Percentiles rank a stretch among this genome's conserved stretches.
Conservation (phyloP, 192 early-diverging fungal genomes). For the Backusella tuberculispora region DNA sequence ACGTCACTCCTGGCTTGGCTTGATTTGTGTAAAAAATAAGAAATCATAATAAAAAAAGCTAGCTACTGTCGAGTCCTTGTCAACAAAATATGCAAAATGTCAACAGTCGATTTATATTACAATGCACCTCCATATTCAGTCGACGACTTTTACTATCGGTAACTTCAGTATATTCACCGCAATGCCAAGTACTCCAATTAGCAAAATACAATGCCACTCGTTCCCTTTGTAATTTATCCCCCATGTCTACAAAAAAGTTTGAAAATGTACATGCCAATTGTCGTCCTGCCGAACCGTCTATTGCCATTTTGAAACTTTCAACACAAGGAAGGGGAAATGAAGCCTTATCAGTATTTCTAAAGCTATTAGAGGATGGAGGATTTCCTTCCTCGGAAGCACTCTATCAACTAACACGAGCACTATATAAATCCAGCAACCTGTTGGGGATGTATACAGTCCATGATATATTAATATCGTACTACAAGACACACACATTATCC, state of each 20-base stretch:
- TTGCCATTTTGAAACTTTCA: conserved; percentile 5
- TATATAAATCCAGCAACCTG: conserved; percentile 1
- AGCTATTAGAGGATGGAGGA: conserved; percentile 7
- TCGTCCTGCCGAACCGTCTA: conserved; percentile 15
- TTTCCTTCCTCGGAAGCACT: conserved; percentile 25
- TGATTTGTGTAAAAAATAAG: not conserved
- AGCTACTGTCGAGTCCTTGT: conserved; percentile 6
- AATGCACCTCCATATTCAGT: conserved; percentile 13
- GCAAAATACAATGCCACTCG: not conserved
- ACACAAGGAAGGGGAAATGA: conserved; percentile 12
- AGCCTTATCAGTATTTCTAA: conserved; percentile 5
- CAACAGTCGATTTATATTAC: conserved; percentile 1
- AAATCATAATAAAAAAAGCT: conserved; percentile 10
- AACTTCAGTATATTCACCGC: not conserved
- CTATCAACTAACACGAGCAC: conserved; percentile 15
- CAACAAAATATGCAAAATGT: conserved; percentile 15
- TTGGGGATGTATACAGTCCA: conserved; percentile 19
- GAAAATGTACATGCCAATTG: not conserved
- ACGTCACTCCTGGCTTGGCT: conserved; percentile 8
- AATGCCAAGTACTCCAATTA: not conserved
- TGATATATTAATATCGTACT: conserved; percentile 16
- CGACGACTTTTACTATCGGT: not conserved
- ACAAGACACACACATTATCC: not conserved
- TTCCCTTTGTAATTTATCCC: not conserved
- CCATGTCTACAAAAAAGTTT: conserved; percentile 1